Evolutionary conservation across 257 asterid genomes (phyloP).

Genomic region (Agastache rugosa): DNA sequence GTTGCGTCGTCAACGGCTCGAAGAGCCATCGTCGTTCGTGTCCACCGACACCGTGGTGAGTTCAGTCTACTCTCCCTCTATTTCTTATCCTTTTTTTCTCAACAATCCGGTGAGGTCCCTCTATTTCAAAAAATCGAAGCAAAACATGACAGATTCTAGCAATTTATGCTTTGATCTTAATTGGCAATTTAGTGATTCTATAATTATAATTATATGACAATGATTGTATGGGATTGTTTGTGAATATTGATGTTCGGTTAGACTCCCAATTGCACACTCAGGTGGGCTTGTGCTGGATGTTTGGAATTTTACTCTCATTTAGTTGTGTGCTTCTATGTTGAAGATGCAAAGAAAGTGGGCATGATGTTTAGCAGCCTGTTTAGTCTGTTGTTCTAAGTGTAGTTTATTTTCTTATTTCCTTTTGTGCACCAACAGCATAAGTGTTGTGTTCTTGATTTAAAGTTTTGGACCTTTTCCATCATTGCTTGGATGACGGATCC

Average conservation of each 20-base stretch:
- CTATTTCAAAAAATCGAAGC: no score
- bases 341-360: conserved; percentile 9
- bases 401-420: neutral
- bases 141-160: no score
- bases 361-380: conserved; percentile 10
- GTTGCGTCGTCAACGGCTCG: no score
- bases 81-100: no score
- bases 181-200: no score
- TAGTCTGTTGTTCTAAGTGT: conserved; percentile 3
- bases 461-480: neutral
- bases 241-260: conserved; percentile 10
- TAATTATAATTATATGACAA: neutral
- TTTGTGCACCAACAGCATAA: neutral
- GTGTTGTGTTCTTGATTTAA: neutral
- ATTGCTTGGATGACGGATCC: conserved; percentile 11
- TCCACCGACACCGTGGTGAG: no score
- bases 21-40: no score
- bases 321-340: neutral
- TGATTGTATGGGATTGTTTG: conserved; percentile 2
- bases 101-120: no score
- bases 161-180: no score
- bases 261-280: no score
- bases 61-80: no score
- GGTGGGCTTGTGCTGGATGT: conserved; percentile 17
- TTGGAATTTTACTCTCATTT: neutral